Evolutionary conservation across 352 stramenopile genomes (phyloP).

Genomic region (Hyaloperonospora brassicae): DNA sequence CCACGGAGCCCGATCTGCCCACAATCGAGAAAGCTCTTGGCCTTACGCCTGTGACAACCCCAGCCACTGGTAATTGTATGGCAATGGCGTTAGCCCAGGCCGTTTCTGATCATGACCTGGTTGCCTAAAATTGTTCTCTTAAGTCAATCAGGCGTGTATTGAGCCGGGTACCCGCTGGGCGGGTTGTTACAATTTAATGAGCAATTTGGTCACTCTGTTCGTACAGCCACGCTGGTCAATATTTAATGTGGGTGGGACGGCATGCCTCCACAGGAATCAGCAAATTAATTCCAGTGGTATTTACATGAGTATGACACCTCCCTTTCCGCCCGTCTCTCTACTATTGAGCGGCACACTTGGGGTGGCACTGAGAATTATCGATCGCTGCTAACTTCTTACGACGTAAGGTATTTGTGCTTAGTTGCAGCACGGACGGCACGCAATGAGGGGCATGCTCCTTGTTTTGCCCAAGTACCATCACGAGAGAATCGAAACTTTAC

Average conservation of each 20-base stretch:
- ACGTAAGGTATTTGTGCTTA: not conserved
- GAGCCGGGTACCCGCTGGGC: not conserved
- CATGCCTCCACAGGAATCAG: slow-evolving; percentile 1
- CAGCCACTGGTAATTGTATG: no score
- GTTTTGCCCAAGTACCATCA: not conserved
- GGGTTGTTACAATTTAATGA: not conserved
- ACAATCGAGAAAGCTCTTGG: slow-evolving; percentile 1
- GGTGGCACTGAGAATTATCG: not conserved
- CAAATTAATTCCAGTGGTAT: slow-evolving; percentile 12
- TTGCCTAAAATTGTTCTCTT: no score
- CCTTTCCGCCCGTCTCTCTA: not conserved
- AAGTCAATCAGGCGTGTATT: not conserved
- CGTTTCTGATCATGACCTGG: no score
- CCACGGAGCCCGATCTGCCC: not conserved
- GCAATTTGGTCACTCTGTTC: not conserved
- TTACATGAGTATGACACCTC: slow-evolving; percentile 1
- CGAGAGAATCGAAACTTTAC: not conserved
- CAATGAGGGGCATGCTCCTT: not conserved
- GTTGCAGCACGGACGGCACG: not conserved
- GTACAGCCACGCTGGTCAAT: not conserved
- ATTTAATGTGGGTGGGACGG: not conserved
- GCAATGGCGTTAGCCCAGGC: no score
- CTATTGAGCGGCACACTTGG: not conserved
- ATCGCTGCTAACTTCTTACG: not conserved
- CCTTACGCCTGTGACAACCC: no score